Evolutionary conservation across 169 alveolate genomes (phyloP).

Genomic region (Cryptosporidium sp.): DNA sequence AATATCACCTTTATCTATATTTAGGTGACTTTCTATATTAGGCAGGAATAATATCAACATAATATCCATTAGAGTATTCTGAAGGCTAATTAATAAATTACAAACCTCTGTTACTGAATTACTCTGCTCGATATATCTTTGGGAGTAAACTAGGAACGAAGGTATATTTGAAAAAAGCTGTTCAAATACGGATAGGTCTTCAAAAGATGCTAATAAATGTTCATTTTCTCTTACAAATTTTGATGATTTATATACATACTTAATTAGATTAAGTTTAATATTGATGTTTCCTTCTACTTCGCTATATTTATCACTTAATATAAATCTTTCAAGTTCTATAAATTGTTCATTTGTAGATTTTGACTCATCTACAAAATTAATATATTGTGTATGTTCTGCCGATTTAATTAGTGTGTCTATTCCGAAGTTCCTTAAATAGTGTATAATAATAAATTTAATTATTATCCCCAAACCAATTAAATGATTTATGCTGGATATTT

Average conservation of each 20-base stretch:
- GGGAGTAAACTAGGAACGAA: constrained; percentile 32
- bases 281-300: not conserved
- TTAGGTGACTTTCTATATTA: not conserved
- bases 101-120: not conserved
- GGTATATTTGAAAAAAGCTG: constrained; percentile 24
- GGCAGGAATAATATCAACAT: constrained; percentile 10
- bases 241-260: not conserved
- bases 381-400: constrained; percentile 10
- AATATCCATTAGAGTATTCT: constrained; percentile 26
- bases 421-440: constrained; percentile 22
- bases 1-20: not conserved
- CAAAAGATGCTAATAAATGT: not conserved
- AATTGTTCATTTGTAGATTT: not conserved
- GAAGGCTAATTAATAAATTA: not conserved
- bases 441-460: constrained; percentile 19
- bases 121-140: not conserved
- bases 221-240: not conserved
- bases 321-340: not conserved
- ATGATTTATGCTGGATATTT: not conserved
- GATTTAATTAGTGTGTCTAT: constrained; percentile 35
- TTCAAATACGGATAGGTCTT: constrained; percentile 17
- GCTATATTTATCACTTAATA: not conserved
- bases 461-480: constrained; percentile 23
- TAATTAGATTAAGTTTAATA: not conserved
- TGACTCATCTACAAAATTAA: not conserved